Evolutionary conservation across 768 basidiomycete genomes (phyloP).

Genomic region (Pleurotus sapidus): DNA sequence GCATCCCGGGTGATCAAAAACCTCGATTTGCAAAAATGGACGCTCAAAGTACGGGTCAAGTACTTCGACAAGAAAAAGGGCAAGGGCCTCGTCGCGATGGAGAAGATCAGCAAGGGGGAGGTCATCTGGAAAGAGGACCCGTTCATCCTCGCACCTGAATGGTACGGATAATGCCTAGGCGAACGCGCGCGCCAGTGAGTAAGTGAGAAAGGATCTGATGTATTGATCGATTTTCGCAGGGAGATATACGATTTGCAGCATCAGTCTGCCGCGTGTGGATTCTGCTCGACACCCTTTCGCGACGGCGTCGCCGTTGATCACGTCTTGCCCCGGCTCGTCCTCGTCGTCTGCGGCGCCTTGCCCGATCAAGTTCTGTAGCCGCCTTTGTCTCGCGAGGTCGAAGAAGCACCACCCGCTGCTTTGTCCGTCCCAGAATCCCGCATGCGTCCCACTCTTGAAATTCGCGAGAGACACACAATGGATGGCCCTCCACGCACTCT

Average conservation of each 20-base stretch:
- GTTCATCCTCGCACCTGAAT: slow-evolving; percentile 78
- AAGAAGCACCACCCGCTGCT: slow-evolving; percentile 65
- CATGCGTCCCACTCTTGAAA: slow-evolving; percentile 53
- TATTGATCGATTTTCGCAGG: slow-evolving; percentile 37
- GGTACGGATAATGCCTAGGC: slow-evolving; percentile 32
- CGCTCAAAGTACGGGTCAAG: slow-evolving; percentile 59
- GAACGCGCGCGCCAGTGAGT: too few relatives aligned
- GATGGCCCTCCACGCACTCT: slow-evolving; percentile 75
- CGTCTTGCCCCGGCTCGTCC: slow-evolving; percentile 50
- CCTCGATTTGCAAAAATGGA: slow-evolving; percentile 63
- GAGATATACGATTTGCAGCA: slow-evolving; percentile 72
- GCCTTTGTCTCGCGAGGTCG: slow-evolving; percentile 70
- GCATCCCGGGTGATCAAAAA: slow-evolving; percentile 61
- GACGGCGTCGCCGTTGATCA: slow-evolving; percentile 40
- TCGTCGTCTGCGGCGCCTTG: slow-evolving; percentile 40
- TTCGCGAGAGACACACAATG: slow-evolving; percentile 61
- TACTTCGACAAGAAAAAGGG: slow-evolving; percentile 72
- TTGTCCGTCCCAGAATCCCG: slow-evolving; percentile 75
- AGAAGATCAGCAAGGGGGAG: slow-evolving; percentile 67
- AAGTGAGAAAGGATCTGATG: not conserved
- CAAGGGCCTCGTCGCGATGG: slow-evolving; percentile 77
- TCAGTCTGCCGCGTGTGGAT: slow-evolving; percentile 58
- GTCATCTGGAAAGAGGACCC: slow-evolving; percentile 85
- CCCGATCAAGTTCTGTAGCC: slow-evolving; percentile 73
- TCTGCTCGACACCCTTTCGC: slow-evolving; percentile 70